Evolutionary conservation across 306 rosid species (phyloP).

Genomic region (Quillaja saponaria): DNA sequence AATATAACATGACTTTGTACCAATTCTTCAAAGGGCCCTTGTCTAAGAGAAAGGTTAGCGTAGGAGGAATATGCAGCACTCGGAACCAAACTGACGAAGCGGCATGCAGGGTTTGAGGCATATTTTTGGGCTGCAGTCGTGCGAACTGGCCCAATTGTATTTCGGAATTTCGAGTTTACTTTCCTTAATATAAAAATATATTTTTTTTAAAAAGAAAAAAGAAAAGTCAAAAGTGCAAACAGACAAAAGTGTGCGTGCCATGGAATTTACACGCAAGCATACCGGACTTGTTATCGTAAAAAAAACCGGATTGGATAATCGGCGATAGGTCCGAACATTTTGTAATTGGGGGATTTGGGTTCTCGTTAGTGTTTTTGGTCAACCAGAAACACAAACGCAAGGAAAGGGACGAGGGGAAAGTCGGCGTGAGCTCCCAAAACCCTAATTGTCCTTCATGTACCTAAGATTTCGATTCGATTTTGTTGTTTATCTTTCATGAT

Average conservation of each 20-base stretch:
- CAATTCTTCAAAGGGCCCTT: too few species aligned
- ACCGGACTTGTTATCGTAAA: conserved; percentile 67
- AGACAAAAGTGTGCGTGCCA: not conserved
- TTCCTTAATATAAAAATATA: too few species aligned
- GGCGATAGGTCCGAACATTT: conserved; percentile 64
- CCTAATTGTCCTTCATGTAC: conserved; percentile 31
- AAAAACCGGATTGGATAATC: conserved; percentile 62
- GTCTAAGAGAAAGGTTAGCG: too few species aligned
- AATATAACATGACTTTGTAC: too few species aligned
- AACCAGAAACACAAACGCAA: conserved; percentile 44
- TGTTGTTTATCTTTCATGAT: not conserved
- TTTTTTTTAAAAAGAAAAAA: too few species aligned
- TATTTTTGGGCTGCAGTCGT: too few species aligned
- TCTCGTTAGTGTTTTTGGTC: conserved; percentile 55
- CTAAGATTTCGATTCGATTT: conserved; percentile 4
- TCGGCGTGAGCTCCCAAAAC: conserved; percentile 45
- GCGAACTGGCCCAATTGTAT: too few species aligned
- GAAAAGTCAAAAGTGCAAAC: not conserved
- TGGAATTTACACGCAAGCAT: conserved; percentile 40
- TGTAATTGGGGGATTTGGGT: conserved; percentile 47
- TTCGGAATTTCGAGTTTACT: too few species aligned
- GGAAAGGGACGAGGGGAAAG: conserved; percentile 38
- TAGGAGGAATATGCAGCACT: too few species aligned
- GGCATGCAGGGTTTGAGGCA: too few species aligned
- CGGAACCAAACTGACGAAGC: too few species aligned